Evolutionary conservation across 164 flowering plant genomes (phyloP).

Genomic region (Protea cynaroides): DNA sequence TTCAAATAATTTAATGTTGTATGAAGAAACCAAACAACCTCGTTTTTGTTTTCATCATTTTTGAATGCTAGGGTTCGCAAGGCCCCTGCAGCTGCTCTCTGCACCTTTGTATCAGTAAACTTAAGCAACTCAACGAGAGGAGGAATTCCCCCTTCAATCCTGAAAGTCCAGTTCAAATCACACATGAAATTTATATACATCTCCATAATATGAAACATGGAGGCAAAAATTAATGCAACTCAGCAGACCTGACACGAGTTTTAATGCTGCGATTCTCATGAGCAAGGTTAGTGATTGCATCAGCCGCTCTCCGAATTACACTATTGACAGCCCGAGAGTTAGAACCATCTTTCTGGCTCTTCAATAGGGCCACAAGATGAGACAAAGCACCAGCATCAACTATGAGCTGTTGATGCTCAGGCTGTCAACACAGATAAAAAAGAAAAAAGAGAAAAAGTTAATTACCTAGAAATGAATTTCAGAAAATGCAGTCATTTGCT

Average conservation of each 20-base stretch:
- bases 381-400: slow-evolving; percentile 91
- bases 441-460: too few species aligned
- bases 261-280: slow-evolving; percentile 94
- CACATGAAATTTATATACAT: slow-evolving; percentile 7
- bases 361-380: slow-evolving; percentile 75
- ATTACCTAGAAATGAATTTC: too few species aligned
- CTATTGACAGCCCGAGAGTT: slow-evolving; percentile 72
- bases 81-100: slow-evolving; percentile 98
- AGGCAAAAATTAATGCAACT: slow-evolving; percentile 4
- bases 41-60: slow-evolving; percentile 95
- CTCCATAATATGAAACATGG: slow-evolving; percentile 1
- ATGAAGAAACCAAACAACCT: slow-evolving; percentile 35
- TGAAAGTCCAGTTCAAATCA: slow-evolving; percentile 20
- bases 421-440: slow-evolving; percentile 44
- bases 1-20: slow-evolving; percentile 1
- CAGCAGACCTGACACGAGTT: slow-evolving; percentile 78
- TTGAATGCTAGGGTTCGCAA: slow-evolving; percentile 92
- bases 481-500: too few species aligned
- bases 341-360: slow-evolving; percentile 47
- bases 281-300: slow-evolving; percentile 98
- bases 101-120: slow-evolving; percentile 82
- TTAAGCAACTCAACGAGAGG: slow-evolving; percentile 96
- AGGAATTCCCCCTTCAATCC: slow-evolving; percentile 97
- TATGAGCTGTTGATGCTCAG: slow-evolving; percentile 93
- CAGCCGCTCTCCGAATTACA: slow-evolving; percentile 93